These are phyloP conservation scores for Syncephalis plumigaleata DNA, from an alignment of 371 early-diverging fungal species.

Conservation along the genomic window DNA sequence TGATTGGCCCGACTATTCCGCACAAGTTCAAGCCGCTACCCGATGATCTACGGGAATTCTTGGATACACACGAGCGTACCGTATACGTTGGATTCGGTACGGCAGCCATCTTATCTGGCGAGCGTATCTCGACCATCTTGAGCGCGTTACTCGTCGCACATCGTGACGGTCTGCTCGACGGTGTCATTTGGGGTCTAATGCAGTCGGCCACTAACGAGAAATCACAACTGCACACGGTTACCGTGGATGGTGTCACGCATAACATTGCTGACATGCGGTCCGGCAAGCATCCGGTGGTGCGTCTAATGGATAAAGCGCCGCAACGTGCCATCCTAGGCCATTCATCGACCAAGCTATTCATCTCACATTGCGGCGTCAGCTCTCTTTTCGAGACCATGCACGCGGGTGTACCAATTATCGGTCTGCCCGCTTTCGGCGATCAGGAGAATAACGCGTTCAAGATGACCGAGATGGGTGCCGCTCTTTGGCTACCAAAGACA, in stretches of 20 bases:
- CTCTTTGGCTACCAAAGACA: neutral
- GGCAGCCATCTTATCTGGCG: neutral
- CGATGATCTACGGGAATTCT: neutral
- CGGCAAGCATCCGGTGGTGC: neutral
- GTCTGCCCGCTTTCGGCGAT: conserved; percentile 1
- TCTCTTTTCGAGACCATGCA: neutral
- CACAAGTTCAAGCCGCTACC: neutral
- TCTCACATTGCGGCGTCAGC: conserved; percentile 4
- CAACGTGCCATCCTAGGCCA: conserved; percentile 3
- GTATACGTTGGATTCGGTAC: neutral
- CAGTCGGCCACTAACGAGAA: neutral
- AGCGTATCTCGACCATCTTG: neutral
- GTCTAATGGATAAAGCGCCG: neutral
- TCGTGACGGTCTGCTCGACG: conserved; percentile 1
- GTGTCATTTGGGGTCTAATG: conserved; percentile 3
- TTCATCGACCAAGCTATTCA: conserved; percentile 3
- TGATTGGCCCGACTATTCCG: conserved; percentile 1
- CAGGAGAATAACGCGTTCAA: conserved; percentile 1
- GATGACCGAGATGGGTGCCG: too few species aligned
- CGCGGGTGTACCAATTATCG: neutral
- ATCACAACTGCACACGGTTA: neutral
- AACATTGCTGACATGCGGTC: neutral
- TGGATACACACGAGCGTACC: neutral
- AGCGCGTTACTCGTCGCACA: neutral
- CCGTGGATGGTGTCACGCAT: neutral